Conservation (phyloP, 805 yeast species). For the Ogataea ganodermae region DNA sequence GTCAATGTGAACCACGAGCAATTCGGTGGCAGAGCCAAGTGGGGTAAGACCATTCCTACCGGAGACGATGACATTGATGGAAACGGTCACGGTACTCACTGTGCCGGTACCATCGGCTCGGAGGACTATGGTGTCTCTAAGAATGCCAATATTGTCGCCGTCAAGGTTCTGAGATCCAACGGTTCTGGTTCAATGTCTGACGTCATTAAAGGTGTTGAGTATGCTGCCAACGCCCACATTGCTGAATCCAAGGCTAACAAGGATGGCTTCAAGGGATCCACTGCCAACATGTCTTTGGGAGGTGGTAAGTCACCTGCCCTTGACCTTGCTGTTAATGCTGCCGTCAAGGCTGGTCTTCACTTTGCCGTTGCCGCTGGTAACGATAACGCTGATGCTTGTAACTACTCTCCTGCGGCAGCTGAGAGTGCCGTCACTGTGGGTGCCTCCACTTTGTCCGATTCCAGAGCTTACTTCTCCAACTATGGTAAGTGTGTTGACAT, state of each 20-base stretch:
- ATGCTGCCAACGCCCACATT: slow-evolving; percentile 71
- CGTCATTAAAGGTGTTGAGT: slow-evolving; percentile 83
- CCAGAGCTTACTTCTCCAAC: slow-evolving; percentile 94
- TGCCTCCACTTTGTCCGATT: slow-evolving; percentile 85
- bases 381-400: slow-evolving; percentile 90
- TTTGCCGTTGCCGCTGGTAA: slow-evolving; percentile 98
- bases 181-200: slow-evolving; percentile 86
- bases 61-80: slow-evolving; percentile 76
- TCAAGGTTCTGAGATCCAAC: slow-evolving; percentile 78
- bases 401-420: slow-evolving; percentile 88
- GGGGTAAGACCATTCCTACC: slow-evolving; percentile 82
- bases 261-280: slow-evolving; percentile 78
- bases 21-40: slow-evolving; percentile 78
- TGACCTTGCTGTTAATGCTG: slow-evolving; percentile 87
- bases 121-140: slow-evolving; percentile 82
- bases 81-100: slow-evolving; percentile 94
- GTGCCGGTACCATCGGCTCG: slow-evolving; percentile 94
- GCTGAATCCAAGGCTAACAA: slow-evolving; percentile 49
- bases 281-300: slow-evolving; percentile 92
- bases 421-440: slow-evolving; percentile 88
- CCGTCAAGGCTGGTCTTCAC: slow-evolving; percentile 83
- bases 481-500: slow-evolving; percentile 95
- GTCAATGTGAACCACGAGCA: slow-evolving; percentile 72
- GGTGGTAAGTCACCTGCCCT: slow-evolving; percentile 90
- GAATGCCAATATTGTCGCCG: slow-evolving; percentile 74